A percentile compares a stretch with the other conserved stretches of the same genome.
Evolutionary conservation across 139 green algal genomes (phyloP).

Genomic region (Picochlorum sp.): DNA sequence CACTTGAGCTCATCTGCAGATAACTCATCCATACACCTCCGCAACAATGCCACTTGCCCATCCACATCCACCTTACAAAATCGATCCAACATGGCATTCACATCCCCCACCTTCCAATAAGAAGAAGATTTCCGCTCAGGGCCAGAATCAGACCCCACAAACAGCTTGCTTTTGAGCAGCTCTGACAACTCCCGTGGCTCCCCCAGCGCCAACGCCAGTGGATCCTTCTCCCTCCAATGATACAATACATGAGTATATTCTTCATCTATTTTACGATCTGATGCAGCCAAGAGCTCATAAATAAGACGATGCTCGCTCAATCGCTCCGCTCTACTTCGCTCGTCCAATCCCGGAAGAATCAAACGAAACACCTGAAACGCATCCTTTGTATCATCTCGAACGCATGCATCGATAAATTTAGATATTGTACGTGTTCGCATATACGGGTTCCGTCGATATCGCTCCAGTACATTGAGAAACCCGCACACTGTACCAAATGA

Average conservation of each 20-base stretch:
- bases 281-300: background rate
- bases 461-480: background rate
- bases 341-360: constrained; percentile 51
- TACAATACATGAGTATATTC: background rate
- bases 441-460: background rate
- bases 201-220: background rate
- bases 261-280: background rate
- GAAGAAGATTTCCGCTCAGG: constrained; percentile 4
- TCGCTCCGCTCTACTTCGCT: constrained; percentile 32
- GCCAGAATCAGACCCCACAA: background rate
- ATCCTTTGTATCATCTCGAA: constrained; percentile 27
- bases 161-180: constrained; percentile 4
- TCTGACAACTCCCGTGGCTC: background rate
- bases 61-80: constrained; percentile 23
- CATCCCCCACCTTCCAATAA: constrained; percentile 33
- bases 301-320: constrained; percentile 44
- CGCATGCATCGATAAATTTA: constrained; percentile 31
- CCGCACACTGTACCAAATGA: background rate
- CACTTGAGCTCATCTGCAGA: constrained; percentile 54
- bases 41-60: constrained; percentile 21
- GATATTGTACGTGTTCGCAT: constrained; percentile 14
- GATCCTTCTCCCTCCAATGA: background rate
- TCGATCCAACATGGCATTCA: constrained; percentile 53
- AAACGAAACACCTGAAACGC: constrained; percentile 50
- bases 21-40: constrained; percentile 17